phyloP scores from a whole-genome alignment of 2,329 filamentous ascomycete genomes.

The Cladophialophora carrionii region DNA sequence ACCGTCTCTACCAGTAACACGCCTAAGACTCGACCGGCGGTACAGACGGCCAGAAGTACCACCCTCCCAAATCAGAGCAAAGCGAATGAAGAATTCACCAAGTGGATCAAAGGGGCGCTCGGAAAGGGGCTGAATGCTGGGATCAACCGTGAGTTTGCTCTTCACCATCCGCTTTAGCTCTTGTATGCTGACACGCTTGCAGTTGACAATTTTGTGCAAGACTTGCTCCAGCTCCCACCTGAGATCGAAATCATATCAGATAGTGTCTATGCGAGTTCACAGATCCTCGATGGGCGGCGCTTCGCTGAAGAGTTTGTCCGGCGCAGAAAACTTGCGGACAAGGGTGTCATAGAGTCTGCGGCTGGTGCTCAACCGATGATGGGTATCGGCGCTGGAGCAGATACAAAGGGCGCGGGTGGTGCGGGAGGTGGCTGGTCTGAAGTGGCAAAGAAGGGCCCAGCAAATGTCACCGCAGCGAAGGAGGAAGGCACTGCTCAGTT shows the following conservation, averaged over 20 bases:
- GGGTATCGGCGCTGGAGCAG: constrained; percentile 42
- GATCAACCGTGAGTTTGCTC: constrained; percentile 63
- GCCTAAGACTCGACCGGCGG: constrained; percentile 58
- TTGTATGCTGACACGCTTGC: constrained; percentile 23
- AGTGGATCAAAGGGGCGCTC: constrained; percentile 84
- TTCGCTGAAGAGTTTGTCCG: constrained; percentile 95
- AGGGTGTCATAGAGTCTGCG: constrained; percentile 74
- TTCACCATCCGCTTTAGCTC: background rate
- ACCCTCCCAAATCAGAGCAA: constrained; percentile 54
- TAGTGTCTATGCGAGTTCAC: constrained; percentile 81
- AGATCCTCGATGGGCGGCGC: constrained; percentile 87
- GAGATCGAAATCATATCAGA: constrained; percentile 85
- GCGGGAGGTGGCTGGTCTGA: constrained; percentile 83
- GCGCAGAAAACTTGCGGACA: constrained; percentile 89
- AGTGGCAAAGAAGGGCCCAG: constrained; percentile 87
- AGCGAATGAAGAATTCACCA: constrained; percentile 89
- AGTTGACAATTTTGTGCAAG: constrained; percentile 81
- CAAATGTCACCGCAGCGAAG: constrained; percentile 49
- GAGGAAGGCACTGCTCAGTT: constrained; percentile 61
- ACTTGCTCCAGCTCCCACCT: constrained; percentile 73
- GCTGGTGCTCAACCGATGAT: constrained; percentile 50
- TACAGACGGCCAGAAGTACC: constrained; percentile 54
- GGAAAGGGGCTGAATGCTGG: constrained; percentile 70
- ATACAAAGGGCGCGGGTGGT: constrained; percentile 54
- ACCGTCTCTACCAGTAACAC: constrained; percentile 49